Evolutionary conservation across 73 alveolate genomes (phyloP), one percentile per base, ranked within the genome.

Genomic region (Paraurostyla sp.): DNA sequence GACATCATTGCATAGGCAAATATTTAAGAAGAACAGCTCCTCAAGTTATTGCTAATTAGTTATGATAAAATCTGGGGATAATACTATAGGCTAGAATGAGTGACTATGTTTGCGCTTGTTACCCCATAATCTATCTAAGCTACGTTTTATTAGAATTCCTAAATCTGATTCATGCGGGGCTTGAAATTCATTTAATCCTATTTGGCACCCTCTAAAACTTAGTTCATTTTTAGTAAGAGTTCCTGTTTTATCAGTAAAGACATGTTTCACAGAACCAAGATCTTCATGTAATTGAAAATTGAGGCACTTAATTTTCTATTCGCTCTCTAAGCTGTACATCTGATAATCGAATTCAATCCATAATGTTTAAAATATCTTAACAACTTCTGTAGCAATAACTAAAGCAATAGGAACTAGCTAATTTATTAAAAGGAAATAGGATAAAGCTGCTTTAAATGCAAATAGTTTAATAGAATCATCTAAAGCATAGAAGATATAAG

Each of bases 201-300:
- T 60, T 27, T 60, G 22, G 4, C 15, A 16, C 4, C 86, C 81
- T 35, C 68, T 87, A 35, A 75, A 69, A 20, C 42, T 43, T 87
- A 80, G 80, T 52, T 83, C 80, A 87, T 97, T 96, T 75, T 88
- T 71, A 13, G 99, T 97, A 54, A 97, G 88, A 25, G 99, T 97
- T 29, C 99, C 99, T 3, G 99, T 97, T 91, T 97, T 97, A 94
- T 97, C 99, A 22, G 97, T 92, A 57, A 97, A 96, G 41, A 97
- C 94, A 62, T 93, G 93, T 80, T 95, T 95, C 0, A 97, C 94
- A 80, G 87, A 89, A 43, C 99, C 99, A 58, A 97, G 89, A 68
- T 97, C 98, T 92, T 97, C 99, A 92, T 94, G 97, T 22, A 98
- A 36, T 36, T 36, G 40, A 16, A 69, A 36, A 36, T 43, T 69